A percentile compares a stretch with the other conserved stretches of the same genome.
Conservation (phyloP, 495 filamentous ascomycete species). For the Annulohypoxylon moriforme region DNA sequence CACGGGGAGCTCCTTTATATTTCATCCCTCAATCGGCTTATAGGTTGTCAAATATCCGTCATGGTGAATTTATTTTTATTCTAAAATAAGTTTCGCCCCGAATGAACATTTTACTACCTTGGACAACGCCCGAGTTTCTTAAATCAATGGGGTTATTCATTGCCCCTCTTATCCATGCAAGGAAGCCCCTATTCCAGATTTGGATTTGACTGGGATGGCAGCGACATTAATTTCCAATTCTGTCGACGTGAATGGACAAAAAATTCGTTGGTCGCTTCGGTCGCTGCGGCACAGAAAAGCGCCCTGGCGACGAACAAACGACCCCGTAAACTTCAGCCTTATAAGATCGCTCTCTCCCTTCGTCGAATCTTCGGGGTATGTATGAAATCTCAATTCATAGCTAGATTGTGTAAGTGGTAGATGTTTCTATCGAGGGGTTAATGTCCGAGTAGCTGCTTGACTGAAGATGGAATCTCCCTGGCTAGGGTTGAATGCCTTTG, state of each 20-base stretch:
- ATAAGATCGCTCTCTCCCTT: not conserved
- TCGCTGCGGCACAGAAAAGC: not conserved
- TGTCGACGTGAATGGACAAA: not conserved
- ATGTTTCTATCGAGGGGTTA: not conserved
- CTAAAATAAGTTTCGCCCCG: not conserved
- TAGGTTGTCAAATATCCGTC: not conserved
- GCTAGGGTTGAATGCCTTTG: constrained; percentile 26
- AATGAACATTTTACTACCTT: not conserved
- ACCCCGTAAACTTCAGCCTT: constrained; percentile 13
- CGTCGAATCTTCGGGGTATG: not conserved
- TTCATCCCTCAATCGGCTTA: not conserved
- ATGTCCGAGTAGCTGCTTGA: not conserved
- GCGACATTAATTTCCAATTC: constrained; percentile 7
- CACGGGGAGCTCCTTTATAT: too few species aligned
- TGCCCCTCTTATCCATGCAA: not conserved
- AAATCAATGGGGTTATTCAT: not conserved
- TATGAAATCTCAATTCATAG: not conserved
- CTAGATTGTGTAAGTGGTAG: not conserved
- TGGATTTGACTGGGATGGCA: not conserved
- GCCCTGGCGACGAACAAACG: not conserved
- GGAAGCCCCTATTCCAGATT: not conserved
- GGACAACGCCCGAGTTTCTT: not conserved
- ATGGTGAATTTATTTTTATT: not conserved
- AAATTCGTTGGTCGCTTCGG: not conserved
- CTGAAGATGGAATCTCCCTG: constrained; percentile 23